These are phyloP conservation scores for Dacryopinax spathularia DNA, from an alignment of 768 basidiomycete genomes.

Conservation along the genomic window DNA sequence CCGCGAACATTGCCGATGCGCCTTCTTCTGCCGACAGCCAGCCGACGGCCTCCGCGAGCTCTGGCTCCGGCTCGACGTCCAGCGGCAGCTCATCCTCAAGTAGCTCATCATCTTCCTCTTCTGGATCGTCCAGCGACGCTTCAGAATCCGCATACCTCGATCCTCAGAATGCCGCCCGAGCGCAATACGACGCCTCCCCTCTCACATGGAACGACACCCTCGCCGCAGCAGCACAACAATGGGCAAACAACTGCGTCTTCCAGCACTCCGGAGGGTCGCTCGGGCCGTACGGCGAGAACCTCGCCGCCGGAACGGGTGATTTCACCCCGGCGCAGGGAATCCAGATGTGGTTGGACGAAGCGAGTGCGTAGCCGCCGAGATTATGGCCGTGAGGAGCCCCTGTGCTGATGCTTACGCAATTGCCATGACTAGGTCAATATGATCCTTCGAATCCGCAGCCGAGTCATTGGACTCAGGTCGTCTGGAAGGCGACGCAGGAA, in stretches of 20 bases:
- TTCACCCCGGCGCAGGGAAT: neutral
- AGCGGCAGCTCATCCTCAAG: neutral
- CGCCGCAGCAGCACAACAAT: conserved; percentile 34
- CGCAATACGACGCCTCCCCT: conserved; percentile 28
- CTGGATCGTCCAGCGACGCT: no score
- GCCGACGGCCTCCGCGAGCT: neutral
- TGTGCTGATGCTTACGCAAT: neutral
- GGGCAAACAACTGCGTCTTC: conserved; percentile 40
- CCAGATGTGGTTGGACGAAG: conserved; percentile 16
- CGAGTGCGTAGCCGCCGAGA: neutral
- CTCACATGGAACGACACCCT: conserved; percentile 38
- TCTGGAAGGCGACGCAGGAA: conserved; percentile 48
- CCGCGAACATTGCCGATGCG: no score
- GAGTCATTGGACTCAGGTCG: conserved; percentile 47
- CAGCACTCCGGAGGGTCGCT: conserved; percentile 34
- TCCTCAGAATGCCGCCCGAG: conserved; percentile 38
- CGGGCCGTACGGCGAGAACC: conserved; percentile 36
- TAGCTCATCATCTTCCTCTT: no score
- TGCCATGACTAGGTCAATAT: conserved; percentile 33
- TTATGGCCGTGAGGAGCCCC: neutral
- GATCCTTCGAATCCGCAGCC: conserved; percentile 34
- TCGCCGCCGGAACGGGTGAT: conserved; percentile 38
- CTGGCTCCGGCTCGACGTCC: neutral
- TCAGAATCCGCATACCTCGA: conserved; percentile 24
- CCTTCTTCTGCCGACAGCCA: no score